A percentile compares a stretch with the other conserved stretches of the same genome.
phyloP scores from a whole-genome alignment of 805 yeast species.

The Wickerhamomyces strasburgensis region DNA sequence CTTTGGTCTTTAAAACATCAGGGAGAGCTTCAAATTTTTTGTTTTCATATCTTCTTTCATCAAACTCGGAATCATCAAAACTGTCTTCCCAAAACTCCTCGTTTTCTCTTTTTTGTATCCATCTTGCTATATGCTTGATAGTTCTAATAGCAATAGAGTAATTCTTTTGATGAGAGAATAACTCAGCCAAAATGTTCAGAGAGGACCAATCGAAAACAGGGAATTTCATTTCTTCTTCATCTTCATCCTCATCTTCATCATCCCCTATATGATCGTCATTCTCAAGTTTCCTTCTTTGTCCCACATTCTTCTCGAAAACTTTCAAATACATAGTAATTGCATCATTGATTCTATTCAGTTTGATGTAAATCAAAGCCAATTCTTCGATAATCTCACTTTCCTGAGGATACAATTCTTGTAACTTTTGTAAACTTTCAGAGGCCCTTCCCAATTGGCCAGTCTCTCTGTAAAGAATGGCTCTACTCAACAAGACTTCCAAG shows the following conservation, averaged over 20 bases:
- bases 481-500: constrained; percentile 51
- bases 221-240: constrained; percentile 25
- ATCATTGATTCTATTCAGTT: constrained; percentile 56
- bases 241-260: constrained; percentile 25
- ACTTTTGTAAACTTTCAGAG: constrained; percentile 60
- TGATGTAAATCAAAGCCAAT: constrained; percentile 45
- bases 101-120: constrained; percentile 69
- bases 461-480: constrained; percentile 65
- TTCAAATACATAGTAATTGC: constrained; percentile 69
- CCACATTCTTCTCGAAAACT: constrained; percentile 55
- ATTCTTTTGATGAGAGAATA: constrained; percentile 65
- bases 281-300: constrained; percentile 27
- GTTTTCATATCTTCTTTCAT: constrained; percentile 54
- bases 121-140: constrained; percentile 69
- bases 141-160: constrained; percentile 59
- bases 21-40: constrained; percentile 38
- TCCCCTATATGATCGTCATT: constrained; percentile 8
- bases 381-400: constrained; percentile 59
- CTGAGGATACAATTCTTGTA: constrained; percentile 52
- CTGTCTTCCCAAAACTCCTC: constrained; percentile 41
- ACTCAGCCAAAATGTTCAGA: constrained; percentile 75
- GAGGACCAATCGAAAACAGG: constrained; percentile 83
- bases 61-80: constrained; percentile 78
- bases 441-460: constrained; percentile 68
- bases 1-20: constrained; percentile 31